Conservation (phyloP, 164 flowering plant species). For the Paratinospora sagittata region DNA sequence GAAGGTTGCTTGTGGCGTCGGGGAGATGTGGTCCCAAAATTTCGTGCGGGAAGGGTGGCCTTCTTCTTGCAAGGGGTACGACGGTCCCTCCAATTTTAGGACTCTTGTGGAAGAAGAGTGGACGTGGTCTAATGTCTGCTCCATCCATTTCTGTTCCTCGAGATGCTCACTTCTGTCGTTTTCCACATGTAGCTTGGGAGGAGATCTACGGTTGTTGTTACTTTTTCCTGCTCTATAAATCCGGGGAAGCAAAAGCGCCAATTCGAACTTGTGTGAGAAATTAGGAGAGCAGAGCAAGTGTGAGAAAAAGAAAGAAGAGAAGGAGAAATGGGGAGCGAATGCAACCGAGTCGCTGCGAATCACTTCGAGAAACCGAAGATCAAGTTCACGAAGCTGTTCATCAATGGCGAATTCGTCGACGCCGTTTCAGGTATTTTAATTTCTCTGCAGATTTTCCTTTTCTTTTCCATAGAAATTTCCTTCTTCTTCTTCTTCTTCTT, state of each 20-base stretch:
- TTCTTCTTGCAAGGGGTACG: too few relatives aligned
- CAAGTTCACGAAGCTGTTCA: conserved; percentile 70
- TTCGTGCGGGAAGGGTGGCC: too few relatives aligned
- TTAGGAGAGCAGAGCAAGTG: not conserved
- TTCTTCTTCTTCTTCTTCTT: not conserved
- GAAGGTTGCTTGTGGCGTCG: too few relatives aligned
- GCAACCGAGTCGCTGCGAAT: conserved; percentile 1
- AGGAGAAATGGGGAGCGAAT: conserved; percentile 8
- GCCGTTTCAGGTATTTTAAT: conserved; percentile 56
- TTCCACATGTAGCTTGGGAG: not conserved
- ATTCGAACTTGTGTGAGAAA: not conserved
- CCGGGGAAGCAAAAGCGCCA: too few relatives aligned
- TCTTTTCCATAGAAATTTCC: too few relatives aligned
- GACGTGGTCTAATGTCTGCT: too few relatives aligned
- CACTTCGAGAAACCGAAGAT: conserved; percentile 23
- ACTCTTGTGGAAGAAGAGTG: too few relatives aligned
- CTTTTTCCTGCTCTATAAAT: not conserved
- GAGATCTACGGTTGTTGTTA: too few relatives aligned
- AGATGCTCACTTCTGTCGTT: not conserved
- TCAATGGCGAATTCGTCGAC: conserved; percentile 70
- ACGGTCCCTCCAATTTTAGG: too few relatives aligned
- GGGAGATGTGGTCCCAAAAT: too few relatives aligned
- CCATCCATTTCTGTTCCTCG: not conserved
- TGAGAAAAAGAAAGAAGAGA: not conserved
- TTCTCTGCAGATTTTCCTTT: not conserved